Conservation (phyloP, 108 stramenopile species). For the Discostella pseudostelligera region DNA sequence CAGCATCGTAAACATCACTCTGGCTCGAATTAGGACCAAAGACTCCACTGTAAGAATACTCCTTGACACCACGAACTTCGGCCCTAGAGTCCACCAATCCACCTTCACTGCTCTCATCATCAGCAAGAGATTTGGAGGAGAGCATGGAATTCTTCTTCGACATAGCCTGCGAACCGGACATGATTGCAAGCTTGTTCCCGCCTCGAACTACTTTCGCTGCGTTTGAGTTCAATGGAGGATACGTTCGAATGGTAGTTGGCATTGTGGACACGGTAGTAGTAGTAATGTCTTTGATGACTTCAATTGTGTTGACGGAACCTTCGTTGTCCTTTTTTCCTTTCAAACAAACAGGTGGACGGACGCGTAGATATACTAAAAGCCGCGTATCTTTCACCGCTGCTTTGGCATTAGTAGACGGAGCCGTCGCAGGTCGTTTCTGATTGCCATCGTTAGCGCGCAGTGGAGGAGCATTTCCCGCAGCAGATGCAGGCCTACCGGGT, state of each 20-base stretch:
- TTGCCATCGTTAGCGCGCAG: conserved; percentile 5
- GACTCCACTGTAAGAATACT: conserved; percentile 73
- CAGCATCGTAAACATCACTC: conserved; percentile 53
- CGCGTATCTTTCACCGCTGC: conserved; percentile 18
- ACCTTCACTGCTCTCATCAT: conserved; percentile 35
- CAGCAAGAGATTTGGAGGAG: conserved; percentile 38
- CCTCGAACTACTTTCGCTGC: conserved; percentile 53
- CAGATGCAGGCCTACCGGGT: conserved; percentile 3
- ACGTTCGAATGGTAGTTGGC: conserved; percentile 66
- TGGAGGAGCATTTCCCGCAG: not conserved
- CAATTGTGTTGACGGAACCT: conserved; percentile 51
- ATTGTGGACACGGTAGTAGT: conserved; percentile 6
- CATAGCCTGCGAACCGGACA: conserved; percentile 2
- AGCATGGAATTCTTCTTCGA: conserved; percentile 21
- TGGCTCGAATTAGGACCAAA: conserved; percentile 64
- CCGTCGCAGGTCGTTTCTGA: not conserved
- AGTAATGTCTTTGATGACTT: conserved; percentile 34
- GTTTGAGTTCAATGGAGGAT: conserved; percentile 70
- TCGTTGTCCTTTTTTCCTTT: conserved; percentile 21
- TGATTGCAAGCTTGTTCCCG: conserved; percentile 10
- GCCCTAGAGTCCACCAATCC: conserved; percentile 17
- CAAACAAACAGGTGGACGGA: conserved; percentile 51
- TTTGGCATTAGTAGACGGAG: not conserved
- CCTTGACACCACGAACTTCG: conserved; percentile 64
- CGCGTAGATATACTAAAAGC: conserved; percentile 65